Evolutionary conservation across 306 rosid genomes (phyloP).

Genomic region (Inga leiocalycina): DNA sequence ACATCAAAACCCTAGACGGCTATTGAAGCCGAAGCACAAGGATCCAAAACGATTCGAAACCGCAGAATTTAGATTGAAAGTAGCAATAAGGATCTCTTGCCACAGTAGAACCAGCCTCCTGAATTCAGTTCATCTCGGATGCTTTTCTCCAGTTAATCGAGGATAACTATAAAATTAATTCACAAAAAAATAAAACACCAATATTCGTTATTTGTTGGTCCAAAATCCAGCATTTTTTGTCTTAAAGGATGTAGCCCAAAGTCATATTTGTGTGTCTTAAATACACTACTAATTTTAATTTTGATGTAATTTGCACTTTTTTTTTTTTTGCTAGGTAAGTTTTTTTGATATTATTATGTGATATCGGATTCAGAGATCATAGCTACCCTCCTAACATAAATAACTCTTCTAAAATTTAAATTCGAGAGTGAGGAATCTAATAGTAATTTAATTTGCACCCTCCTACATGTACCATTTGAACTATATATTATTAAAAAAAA

Average conservation of each 20-base stretch:
- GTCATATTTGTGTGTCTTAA: too few relatives aligned
- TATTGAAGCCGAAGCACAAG: neutral
- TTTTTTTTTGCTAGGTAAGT: too few relatives aligned
- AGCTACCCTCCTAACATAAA: too few relatives aligned
- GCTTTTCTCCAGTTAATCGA: neutral
- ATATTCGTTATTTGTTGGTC: neutral
- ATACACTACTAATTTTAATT: neutral
- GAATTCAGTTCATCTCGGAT: neutral
- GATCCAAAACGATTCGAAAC: neutral
- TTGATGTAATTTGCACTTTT: neutral
- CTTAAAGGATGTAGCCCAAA: too few relatives aligned
- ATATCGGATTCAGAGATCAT: too few relatives aligned
- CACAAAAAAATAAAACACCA: neutral
- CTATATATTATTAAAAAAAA: neutral
- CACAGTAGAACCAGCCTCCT: neutral
- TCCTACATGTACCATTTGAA: neutral
- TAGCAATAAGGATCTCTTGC: neutral
- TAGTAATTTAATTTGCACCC: neutral
- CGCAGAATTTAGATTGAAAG: neutral
- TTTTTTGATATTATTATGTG: too few relatives aligned
- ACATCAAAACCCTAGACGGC: slow-evolving; percentile 9
- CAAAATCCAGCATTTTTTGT: neutral
- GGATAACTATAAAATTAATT: neutral
- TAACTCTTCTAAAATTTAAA: too few relatives aligned
- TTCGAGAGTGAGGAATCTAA: too few relatives aligned